Evolutionary conservation across 371 early-diverging fungal species (phyloP).

Genomic region (Syncephalastrum sp.): DNA sequence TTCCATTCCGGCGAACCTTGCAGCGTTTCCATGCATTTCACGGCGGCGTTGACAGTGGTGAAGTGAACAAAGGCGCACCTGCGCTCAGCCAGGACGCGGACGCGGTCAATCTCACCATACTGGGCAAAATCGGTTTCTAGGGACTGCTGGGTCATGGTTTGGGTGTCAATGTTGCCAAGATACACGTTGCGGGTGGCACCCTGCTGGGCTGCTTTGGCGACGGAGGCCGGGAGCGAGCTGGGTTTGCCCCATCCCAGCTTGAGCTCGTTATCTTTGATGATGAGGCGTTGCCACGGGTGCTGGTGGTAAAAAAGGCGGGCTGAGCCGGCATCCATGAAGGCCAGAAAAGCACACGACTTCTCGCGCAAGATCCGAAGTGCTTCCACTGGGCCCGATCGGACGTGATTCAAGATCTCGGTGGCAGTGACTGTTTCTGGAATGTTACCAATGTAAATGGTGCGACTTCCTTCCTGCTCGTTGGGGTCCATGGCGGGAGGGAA

Average conservation of each 20-base stretch:
- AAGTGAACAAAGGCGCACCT: conserved; percentile 83
- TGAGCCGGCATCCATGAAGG: conserved; percentile 69
- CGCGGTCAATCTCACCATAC: conserved; percentile 73
- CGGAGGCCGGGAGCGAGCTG: conserved; percentile 44
- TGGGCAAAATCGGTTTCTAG: conserved; percentile 52
- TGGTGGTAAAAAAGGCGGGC: conserved; percentile 62
- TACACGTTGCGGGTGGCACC: conserved; percentile 81
- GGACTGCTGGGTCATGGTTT: conserved; percentile 46
- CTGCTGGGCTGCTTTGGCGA: conserved; percentile 55
- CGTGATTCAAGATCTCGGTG: conserved; percentile 69
- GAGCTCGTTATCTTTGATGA: conserved; percentile 51
- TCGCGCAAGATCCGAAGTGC: conserved; percentile 70
- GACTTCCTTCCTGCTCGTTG: conserved; percentile 14
- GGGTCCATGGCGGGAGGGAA: too few species aligned
- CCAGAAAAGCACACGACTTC: conserved; percentile 77
- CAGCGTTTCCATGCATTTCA: conserved; percentile 64
- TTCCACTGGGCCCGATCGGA: conserved; percentile 76
- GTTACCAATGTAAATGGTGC: conserved; percentile 82
- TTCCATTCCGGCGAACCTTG: conserved; percentile 52
- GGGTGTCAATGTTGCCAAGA: conserved; percentile 63
- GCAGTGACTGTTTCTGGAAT: conserved; percentile 59
- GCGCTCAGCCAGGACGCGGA: conserved; percentile 70
- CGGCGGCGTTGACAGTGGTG: conserved; percentile 60
- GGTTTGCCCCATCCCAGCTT: conserved; percentile 82
- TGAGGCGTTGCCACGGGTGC: conserved; percentile 30